Evolutionary conservation across 2,329 filamentous ascomycete species (phyloP), one percentile per base, ranked within the genome.

Genomic region (Epichloe baconii): DNA sequence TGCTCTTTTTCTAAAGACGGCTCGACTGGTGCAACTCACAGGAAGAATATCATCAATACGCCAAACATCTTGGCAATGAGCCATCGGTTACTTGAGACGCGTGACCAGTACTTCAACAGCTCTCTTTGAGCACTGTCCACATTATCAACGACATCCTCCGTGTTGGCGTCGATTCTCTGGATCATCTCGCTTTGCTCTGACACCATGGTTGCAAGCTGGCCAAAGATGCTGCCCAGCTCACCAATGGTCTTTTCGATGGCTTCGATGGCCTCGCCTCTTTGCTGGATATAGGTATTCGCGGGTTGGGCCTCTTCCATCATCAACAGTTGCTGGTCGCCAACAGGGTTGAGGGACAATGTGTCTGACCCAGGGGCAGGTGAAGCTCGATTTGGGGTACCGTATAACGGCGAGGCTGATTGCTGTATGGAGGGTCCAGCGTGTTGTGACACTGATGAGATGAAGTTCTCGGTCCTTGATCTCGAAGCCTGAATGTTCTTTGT

Each of bases 401-500:
- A 97, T 1, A 97, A 72, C 0, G 91, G 91, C 6, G 86, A 93
- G 17, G 88, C 86, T 5, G 85, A 89, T 62, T 87, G 81, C 60
- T 82, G 79, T 38, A 86, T 74, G 12, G 85, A 73, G 0, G 76
- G 73, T 58, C 86, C 82, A 2, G 85, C 77, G 59, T 88, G 84
- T 54, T 87, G 83, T 2, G 86, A 88, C 14, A 96, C 89, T 3
- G 86, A 85, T 3, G 87, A 94, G 50, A 98, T 88, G 62, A 98
- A 98, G 64, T 97, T 95, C 69, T 97, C 93, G 21, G 93, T 97
- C 57, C 93, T 76, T 44, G 88, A 89, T 53, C 89, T 78, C 52
- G 88, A 94, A 3, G 91, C 93, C 68, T 96, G 93, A 56, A 98
- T 95, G 67, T 97, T 98, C 74, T 95, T 95, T 49, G 93, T 97